These are phyloP conservation scores for Dictyostelium discoideum DNA, from an alignment of 78 protist species.

Conservation along the genomic window DNA sequence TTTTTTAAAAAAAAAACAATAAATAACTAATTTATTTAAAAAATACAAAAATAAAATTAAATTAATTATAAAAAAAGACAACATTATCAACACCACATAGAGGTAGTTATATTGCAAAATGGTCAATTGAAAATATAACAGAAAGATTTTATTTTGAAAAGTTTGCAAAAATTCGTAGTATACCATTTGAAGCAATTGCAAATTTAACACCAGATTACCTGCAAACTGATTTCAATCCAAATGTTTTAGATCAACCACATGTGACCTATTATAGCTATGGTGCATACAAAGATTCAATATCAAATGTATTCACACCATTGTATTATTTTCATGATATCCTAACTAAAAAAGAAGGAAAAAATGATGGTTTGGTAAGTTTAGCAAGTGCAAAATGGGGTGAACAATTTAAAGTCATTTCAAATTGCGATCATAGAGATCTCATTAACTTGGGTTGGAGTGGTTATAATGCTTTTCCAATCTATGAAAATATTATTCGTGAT, in stretches of 20 bases:
- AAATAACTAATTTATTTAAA: too few relatives aligned
- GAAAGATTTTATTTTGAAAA: slow-evolving; percentile 24
- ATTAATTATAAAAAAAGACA: neutral
- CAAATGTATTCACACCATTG: neutral
- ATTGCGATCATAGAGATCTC: slow-evolving; percentile 60
- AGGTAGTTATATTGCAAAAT: slow-evolving; percentile 56
- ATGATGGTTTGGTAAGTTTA: slow-evolving; percentile 59
- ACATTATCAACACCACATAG: slow-evolving; percentile 74
- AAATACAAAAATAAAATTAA: neutral
- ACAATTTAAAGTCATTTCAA: neutral
- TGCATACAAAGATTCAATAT: neutral
- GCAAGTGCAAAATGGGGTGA: slow-evolving; percentile 29
- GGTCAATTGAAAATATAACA: slow-evolving; percentile 26
- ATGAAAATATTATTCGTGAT: neutral
- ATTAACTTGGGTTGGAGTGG: slow-evolving; percentile 39
- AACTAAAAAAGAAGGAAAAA: slow-evolving; percentile 28
- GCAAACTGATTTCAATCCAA: slow-evolving; percentile 9
- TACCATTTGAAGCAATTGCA: slow-evolving; percentile 45
- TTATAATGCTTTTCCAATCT: slow-evolving; percentile 44
- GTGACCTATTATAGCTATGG: slow-evolving; percentile 46
- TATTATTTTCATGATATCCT: slow-evolving; percentile 9
- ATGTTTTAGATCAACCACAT: neutral
- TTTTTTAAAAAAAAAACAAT: neutral
- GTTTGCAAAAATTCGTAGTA: neutral
- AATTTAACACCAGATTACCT: slow-evolving; percentile 34